phyloP scores from a whole-genome alignment of 768 basidiomycete species.

The Lentinula edodes region DNA sequence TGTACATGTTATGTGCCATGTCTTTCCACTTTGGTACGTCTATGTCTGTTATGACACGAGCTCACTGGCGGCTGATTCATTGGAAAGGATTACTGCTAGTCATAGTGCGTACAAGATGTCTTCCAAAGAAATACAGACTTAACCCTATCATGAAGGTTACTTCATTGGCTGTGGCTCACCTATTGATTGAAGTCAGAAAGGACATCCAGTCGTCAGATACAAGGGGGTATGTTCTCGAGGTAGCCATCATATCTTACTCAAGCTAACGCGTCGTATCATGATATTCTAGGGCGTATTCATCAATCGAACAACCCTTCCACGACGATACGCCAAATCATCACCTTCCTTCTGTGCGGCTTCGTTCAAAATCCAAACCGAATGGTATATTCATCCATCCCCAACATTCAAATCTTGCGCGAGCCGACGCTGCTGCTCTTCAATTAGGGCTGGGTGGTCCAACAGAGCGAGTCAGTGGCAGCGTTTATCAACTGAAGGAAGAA shows the following conservation, averaged over 20 bases:
- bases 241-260: not conserved
- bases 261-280: not conserved
- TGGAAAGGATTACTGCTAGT: constrained; percentile 41
- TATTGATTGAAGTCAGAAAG: constrained; percentile 41
- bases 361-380: constrained; percentile 51
- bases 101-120: constrained; percentile 30
- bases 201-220: not conserved
- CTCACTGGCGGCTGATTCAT: constrained; percentile 25
- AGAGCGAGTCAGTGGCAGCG: constrained; percentile 37
- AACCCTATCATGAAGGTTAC: constrained; percentile 35
- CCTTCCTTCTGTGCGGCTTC: constrained; percentile 25
- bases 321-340: not conserved
- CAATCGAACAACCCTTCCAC: constrained; percentile 6
- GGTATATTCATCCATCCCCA: constrained; percentile 58
- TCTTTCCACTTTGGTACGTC: constrained; percentile 47
- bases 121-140: not conserved
- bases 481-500: constrained; percentile 24
- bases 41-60: not conserved
- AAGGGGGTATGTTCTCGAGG: not conserved
- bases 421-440: constrained; percentile 54
- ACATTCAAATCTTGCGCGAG: constrained; percentile 60
- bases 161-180: constrained; percentile 53
- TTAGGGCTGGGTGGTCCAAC: constrained; percentile 46
- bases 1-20: constrained; percentile 74
- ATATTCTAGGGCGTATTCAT: not conserved